phyloP scores from a whole-genome alignment of 2,329 filamentous ascomycete genomes.

The Elsinoe fawcettii region DNA sequence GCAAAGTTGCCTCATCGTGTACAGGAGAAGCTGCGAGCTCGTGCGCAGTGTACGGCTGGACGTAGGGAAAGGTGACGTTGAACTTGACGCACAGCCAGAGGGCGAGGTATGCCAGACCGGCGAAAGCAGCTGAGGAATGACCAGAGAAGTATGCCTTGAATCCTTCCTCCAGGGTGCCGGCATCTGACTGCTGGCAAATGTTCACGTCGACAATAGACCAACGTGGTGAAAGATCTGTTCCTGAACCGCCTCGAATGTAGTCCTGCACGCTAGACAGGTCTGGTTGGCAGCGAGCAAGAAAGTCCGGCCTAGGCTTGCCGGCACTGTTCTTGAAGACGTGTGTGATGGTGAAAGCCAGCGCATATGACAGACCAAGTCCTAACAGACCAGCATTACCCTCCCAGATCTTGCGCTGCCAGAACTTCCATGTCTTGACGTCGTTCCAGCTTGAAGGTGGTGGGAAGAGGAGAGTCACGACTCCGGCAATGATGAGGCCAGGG shows the following conservation, averaged over 20 bases:
- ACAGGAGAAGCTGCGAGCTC: background rate
- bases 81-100: conserved; percentile 83
- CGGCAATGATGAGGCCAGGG: conserved; percentile 60
- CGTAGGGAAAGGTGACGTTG: conserved; percentile 63
- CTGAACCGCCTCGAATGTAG: conserved; percentile 54
- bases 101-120: conserved; percentile 75
- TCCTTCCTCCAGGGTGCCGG: conserved; percentile 60
- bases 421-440: conserved; percentile 52
- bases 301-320: conserved; percentile 57
- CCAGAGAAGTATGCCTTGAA: conserved; percentile 80
- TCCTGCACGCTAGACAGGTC: conserved; percentile 55
- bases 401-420: conserved; percentile 82
- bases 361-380: conserved; percentile 66
- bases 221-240: conserved; percentile 44
- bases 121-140: conserved; percentile 66
- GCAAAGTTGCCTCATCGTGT: conserved; percentile 17
- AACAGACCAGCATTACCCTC: conserved; percentile 80
- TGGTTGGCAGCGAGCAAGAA: conserved; percentile 65
- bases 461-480: conserved; percentile 58
- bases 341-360: conserved; percentile 69
- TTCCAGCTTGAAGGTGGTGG: conserved; percentile 32
- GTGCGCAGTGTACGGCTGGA: conserved; percentile 31
- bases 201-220: conserved; percentile 55
- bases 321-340: conserved; percentile 73
- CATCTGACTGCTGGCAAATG: conserved; percentile 65